phyloP scores from a whole-genome alignment of 345 rosid genomes.

The Salix udensis region DNA sequence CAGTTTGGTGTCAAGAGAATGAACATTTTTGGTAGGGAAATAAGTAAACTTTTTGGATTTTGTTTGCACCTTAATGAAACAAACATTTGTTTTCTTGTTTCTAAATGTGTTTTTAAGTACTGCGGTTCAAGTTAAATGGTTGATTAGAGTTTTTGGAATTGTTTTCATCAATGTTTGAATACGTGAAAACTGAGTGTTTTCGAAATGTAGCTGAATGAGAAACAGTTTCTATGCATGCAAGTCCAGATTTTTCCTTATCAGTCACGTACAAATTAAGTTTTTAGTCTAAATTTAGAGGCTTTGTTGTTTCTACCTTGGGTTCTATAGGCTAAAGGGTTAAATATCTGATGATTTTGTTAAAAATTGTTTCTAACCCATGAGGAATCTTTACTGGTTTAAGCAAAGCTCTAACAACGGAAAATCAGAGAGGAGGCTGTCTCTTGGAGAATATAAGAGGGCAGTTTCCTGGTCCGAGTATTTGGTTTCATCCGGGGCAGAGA shows the following conservation, averaged over 20 bases:
- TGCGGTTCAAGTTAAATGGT: not conserved
- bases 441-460: slow-evolving; percentile 65
- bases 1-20: not conserved
- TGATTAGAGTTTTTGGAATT: not conserved
- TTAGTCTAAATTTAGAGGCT: not conserved
- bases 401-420: slow-evolving; percentile 49
- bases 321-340: not conserved
- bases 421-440: slow-evolving; percentile 53
- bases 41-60: not conserved
- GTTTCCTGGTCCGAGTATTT: slow-evolving; percentile 79
- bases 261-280: slow-evolving; percentile 3
- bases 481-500: slow-evolving; percentile 71
- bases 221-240: slow-evolving; percentile 15
- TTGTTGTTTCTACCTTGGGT: slow-evolving; percentile 13
- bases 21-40: not conserved
- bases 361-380: slow-evolving; percentile 39
- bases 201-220: slow-evolving; percentile 33
- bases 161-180: not conserved
- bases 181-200: not conserved
- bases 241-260: slow-evolving; percentile 1
- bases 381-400: slow-evolving; percentile 55
- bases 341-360: slow-evolving; percentile 34
- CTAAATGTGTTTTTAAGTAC: not conserved
- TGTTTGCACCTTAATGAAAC: not conserved
- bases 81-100: not conserved